Base-by-base conservation (phyloP, 2,329 filamentous ascomycete species). In the Mycosphaerelloides madeirae region DNA sequence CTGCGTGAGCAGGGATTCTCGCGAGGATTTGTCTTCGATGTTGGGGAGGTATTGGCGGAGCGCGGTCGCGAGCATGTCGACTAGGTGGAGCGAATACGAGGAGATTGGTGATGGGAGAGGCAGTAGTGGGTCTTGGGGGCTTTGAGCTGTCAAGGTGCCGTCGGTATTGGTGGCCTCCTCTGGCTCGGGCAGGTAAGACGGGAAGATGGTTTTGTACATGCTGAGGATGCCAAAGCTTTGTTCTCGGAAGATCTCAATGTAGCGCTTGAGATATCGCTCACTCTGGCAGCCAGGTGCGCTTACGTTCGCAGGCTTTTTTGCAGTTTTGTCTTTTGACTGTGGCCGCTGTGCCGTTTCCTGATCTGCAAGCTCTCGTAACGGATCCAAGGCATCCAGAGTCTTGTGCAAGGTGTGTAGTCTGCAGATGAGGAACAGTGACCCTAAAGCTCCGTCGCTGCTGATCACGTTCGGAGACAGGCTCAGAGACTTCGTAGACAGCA, bases 161-260 rank as follows among this genome's bases (percentile, higher is more conserved):
- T 40, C 29, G 18, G 13, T 38, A 5, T 31, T 37, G 8, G 25
- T 46, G 31, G 19, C 34, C 18, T 32, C 44, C 40, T 13, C 59
- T 9, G 22, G 22, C 55, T 3, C 60, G 6, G 72, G 70, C 3
- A 75, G 52, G 3, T 80, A 75, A 3, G 78, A 74, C 0, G 85
- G 82, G 59, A 95, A 95, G 43, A 97, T 88, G 59, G 85, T 93
- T 59, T 84, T 87, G 67, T 94, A 96, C 77, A 97, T 88, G 46
- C 88, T 95, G 20, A 97, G 81, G 48, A 97, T 95, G 33, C 84
- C 86, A 65, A 98, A 98, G 63, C 87, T 95, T 67, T 98, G 93
- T 67, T 98, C 93, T 41, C 93, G 85, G 65, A 97, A 97, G 20
- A 98, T 89, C 64, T 98, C 93, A 58, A 98, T 87, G 66, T 95